Conservation (phyloP, 306 rosid species). For the Sicyos baderoa region DNA sequence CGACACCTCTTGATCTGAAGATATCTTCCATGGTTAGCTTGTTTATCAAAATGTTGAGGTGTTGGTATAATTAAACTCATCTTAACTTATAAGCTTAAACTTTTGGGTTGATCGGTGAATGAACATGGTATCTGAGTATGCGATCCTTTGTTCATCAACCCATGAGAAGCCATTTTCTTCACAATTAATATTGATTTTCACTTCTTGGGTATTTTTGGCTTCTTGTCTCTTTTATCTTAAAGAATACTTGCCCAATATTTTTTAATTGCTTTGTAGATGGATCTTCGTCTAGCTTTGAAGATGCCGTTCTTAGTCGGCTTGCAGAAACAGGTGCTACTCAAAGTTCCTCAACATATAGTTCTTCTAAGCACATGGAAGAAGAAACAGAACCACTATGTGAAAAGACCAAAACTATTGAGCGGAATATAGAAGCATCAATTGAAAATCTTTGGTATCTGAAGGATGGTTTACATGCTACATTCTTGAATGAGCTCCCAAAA, state of each 20-base stretch:
- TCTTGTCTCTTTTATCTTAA: too few relatives aligned
- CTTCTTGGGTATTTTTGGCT: not conserved
- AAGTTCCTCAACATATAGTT: conserved; percentile 47
- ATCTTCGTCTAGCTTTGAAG: conserved; percentile 44
- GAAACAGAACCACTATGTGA: conserved; percentile 28
- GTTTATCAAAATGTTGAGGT: too few relatives aligned
- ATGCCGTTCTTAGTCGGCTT: conserved; percentile 65
- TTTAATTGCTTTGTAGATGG: conserved; percentile 45
- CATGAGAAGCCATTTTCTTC: too few relatives aligned
- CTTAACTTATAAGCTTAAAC: too few relatives aligned
- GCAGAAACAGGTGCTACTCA: conserved; percentile 81
- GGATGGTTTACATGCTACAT: conserved; percentile 46
- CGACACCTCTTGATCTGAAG: too few relatives aligned
- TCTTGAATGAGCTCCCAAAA: conserved; percentile 43
- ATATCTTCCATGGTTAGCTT: too few relatives aligned
- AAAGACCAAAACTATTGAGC: conserved; percentile 36
- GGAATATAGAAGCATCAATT: conserved; percentile 36
- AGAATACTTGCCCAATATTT: too few relatives aligned
- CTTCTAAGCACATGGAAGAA: conserved; percentile 36
- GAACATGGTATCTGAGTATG: too few relatives aligned
- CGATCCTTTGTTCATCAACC: too few relatives aligned
- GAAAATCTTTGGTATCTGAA: conserved; percentile 46
- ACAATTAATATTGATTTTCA: not conserved
- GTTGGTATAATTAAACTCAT: too few relatives aligned
- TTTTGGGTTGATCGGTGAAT: too few relatives aligned